Base-by-base conservation (phyloP, 2,329 filamentous ascomycete genomes). In the Chaetomiaceae sp. region DNA sequence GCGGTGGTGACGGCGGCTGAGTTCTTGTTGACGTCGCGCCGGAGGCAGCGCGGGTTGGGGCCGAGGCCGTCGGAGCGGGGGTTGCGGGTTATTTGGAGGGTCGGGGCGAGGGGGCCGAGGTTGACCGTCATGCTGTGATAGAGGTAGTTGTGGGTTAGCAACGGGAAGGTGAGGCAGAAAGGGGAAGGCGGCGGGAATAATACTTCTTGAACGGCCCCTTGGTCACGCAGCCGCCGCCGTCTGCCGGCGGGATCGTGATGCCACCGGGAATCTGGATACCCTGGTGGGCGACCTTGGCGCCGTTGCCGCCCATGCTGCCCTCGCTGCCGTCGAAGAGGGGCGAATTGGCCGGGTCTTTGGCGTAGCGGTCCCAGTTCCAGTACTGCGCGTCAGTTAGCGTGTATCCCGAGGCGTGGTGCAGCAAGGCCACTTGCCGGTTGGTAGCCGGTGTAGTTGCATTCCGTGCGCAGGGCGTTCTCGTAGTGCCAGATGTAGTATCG, bases 311-410 rank as follows among this genome's bases (percentile, higher is more conserved):
- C 71, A 76, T 63, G 47, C 67, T 70, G 47, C 68, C 72, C 15
- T 68, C 69, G 49, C 71, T 71, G 54, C 77, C 78, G 55, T 76
- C 74, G 56, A 81, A 77, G 39, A 78, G 61, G 7, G 74, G 71
- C 0, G 75, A 75, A 57, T 71, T 68, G 54, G 61, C 55, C 1
- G 69, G 67, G 43, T 78, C 71, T 4, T 66, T 57, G 6, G 73
- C 68, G 61, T 69, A 73, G 53, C 69, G 71, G 2, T 67, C 69
- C 74, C 75, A 78, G 58, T 76, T 74, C 63, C 69, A 70, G 63
- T 75, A 76, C 22, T 58, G 25, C 6, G 12, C 25, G 6, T 7
- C 1, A n/a, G 33, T 38, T 3, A 47, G 45, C 3, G 4, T 5
- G 2, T 17, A 22, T 11, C 4, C 14, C 5, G n/a, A 15, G 2